Base-by-base conservation (phyloP, 352 stramenopile genomes). In the Pythium dissimile region DNA sequence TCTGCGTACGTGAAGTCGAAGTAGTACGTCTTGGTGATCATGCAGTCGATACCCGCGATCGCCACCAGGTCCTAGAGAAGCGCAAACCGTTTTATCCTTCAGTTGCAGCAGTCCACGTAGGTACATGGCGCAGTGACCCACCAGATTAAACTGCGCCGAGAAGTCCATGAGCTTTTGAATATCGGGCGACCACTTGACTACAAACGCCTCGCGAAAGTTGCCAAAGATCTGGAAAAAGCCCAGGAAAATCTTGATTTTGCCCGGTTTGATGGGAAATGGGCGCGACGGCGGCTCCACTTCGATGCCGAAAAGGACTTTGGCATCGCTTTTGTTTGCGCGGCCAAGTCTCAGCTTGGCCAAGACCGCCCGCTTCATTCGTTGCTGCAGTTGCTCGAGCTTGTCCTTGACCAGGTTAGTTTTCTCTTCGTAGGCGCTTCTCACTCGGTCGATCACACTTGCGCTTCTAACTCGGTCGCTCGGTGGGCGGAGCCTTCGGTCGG, bases 201-300 rank as follows among this genome's bases (percentile, higher is more conserved):
- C 67, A 34, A 88, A 91, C 13, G 75, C 71, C 23, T 75, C 76
- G 15, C 77, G 75, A 26, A 91, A 88, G 31, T 87, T 89, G 53
- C 78, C 79, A 64, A 91, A 91, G 27, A 91, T 89, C 53, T 91
- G 81, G 54, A 91, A 91, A 48, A 91, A 91, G 4, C 81, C 81
- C 16, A 91, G 64, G 47, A 91, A 80, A 21, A 91, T 91, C 57
- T 91, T 91, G 59, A 91, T 69, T 39, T 91, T 91, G 62, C 77
- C 68, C 3, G 81, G 71, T 12, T 73, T 85, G 49, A 89, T 71
- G 1, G 75, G 77, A 34, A 88, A 89, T 24, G 51, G 66, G 11
- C 66, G 62, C 8, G 52, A 51, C 16, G 66, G 62, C 13, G 70
- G 75, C 34, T 71, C 73, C 9, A 86, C 60, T 37, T 88, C 72